phyloP scores from a whole-genome alignment of 1,284 basidiomycete species.

The Boletus hoseneyae region DNA sequence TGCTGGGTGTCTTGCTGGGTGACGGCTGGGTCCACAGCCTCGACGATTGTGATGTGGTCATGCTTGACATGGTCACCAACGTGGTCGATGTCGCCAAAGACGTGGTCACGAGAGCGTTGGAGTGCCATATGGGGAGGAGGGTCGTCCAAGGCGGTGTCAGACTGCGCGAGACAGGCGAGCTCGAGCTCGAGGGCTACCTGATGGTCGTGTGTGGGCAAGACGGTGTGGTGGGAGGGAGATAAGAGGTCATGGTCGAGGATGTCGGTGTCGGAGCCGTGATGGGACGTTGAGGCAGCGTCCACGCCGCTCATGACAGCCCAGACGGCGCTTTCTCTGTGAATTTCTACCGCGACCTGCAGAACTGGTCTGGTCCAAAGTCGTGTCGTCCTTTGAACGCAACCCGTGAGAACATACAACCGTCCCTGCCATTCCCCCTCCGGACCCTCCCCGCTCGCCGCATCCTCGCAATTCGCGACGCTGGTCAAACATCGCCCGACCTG shows the following conservation, averaged over 20 bases:
- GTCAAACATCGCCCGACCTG: too few relatives aligned
- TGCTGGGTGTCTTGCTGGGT: slow-evolving; percentile 37
- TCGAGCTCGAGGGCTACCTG: slow-evolving; percentile 29
- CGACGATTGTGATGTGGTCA: slow-evolving; percentile 34
- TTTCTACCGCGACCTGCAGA: slow-evolving; percentile 24
- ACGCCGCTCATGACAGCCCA: slow-evolving; percentile 35
- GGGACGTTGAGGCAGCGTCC: slow-evolving; percentile 30
- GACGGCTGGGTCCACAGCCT: slow-evolving; percentile 35
- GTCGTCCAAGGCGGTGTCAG: slow-evolving; percentile 28
- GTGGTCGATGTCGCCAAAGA: slow-evolving; percentile 36
- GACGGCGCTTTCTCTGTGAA: slow-evolving; percentile 21
- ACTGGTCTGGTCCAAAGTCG: slow-evolving; percentile 19
- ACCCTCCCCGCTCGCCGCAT: not conserved
- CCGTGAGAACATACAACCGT: slow-evolving; percentile 23
- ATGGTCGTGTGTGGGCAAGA: slow-evolving; percentile 28
- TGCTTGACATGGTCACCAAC: slow-evolving; percentile 34
- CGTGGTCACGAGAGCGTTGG: slow-evolving; percentile 33
- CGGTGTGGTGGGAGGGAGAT: slow-evolving; percentile 32
- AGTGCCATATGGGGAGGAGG: slow-evolving; percentile 28
- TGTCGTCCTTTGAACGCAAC: slow-evolving; percentile 28
- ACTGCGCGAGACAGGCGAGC: slow-evolving; percentile 30
- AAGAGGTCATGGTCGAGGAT: slow-evolving; percentile 34
- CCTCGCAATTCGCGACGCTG: not conserved
- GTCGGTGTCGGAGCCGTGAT: slow-evolving; percentile 26
- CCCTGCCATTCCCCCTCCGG: too few relatives aligned